These are phyloP conservation scores for Trametes punicea DNA, from an alignment of 768 basidiomycete species.

Conservation along the genomic window DNA sequence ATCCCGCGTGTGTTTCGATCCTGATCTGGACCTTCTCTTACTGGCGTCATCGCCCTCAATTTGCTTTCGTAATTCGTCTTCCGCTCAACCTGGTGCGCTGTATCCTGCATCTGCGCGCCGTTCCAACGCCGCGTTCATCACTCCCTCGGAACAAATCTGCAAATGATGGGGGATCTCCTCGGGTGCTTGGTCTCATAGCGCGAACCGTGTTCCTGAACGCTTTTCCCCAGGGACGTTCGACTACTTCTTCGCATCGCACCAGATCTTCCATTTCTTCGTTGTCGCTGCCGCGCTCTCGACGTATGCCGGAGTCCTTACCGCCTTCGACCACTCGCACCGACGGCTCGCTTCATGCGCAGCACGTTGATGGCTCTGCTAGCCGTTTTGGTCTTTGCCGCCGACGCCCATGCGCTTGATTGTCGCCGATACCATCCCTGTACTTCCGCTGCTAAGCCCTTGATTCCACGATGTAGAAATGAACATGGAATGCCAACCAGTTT, in stretches of 20 bases:
- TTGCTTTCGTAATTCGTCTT: background rate
- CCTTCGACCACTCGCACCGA: conserved; percentile 58
- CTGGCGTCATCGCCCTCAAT: background rate
- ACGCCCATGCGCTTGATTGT: background rate
- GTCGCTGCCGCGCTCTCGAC: conserved; percentile 68
- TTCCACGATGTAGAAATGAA: background rate
- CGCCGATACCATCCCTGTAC: background rate
- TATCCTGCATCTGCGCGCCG: background rate
- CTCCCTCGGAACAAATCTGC: conserved; percentile 6
- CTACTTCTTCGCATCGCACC: conserved; percentile 76
- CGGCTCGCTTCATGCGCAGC: conserved; percentile 16
- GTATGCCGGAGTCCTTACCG: conserved; percentile 53
- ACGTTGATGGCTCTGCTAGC: background rate
- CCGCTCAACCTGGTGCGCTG: background rate
- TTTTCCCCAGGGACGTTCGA: conserved; percentile 77
- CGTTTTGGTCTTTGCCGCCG: background rate
- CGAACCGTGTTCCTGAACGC: conserved; percentile 78
- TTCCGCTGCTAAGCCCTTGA: background rate
- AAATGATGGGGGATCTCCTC: background rate
- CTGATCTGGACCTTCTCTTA: background rate
- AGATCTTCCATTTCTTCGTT: conserved; percentile 86
- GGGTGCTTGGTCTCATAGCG: conserved; percentile 43
- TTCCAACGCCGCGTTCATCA: background rate
- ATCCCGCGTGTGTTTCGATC: background rate
- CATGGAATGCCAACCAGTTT: no score